Evolutionary conservation across 192 early-diverging fungal genomes (phyloP), one percentile per base, ranked within the genome.

Genomic region (Backusella sp.): DNA sequence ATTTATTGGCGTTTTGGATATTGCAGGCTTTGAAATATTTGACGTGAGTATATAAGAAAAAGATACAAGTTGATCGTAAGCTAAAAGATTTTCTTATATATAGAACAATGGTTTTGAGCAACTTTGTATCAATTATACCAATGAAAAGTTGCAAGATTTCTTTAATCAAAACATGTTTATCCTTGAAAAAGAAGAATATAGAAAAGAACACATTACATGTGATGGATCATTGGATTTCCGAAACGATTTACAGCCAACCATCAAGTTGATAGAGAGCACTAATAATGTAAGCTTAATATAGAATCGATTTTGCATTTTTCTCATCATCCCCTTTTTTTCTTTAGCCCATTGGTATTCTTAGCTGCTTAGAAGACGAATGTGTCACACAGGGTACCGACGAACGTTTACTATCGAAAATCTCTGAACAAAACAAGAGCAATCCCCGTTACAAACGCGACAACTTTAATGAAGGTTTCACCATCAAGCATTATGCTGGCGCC

Each of bases 101-200:
- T 66, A 90, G 93, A 88, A 88, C 72, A 99, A 99, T 85, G 94
- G 94, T 77, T 99, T 98, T 85, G 98, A 99, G 82, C 98, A 99
- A 82, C 87, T 99, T 35, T 98, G 96, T 84, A 99, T 99, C 91
- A 99, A 99, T 86, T 99, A 99, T 81, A 98, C 96, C 30, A 99
- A 99, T 82, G 98, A 99, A 83, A 92, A 92, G 70, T 90, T 99
- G 26, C 98, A 99, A 84, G 97, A 99, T 82, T 98, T 99, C 86
- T 99, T 99, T 89, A 99, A 98, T 86, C 97, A 98, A 84, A 94
- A 96, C 78, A 99, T 98, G 97, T 99, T 99, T 84, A 93, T 96
- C 53, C 84, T 98, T 15, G 98, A 99, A 81, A 96, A 99, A 79
- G 95, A 98, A 80, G 97, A 99, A 86, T 99, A 99, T 87, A 88